Base-by-base conservation (phyloP, 371 early-diverging fungal species). In the Mucor circinelloides region DNA sequence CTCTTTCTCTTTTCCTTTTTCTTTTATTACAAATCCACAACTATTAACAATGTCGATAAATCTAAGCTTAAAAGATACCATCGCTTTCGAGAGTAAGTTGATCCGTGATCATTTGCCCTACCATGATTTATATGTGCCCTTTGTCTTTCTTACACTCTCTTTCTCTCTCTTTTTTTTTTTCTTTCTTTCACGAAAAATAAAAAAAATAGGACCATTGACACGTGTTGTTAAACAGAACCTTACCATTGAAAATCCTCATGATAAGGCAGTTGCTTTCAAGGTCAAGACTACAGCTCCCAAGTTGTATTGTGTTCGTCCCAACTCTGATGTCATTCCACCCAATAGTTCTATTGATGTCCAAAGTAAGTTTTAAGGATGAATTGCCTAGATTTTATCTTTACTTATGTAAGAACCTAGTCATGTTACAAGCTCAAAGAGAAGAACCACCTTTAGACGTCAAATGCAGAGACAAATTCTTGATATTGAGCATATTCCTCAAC, bases 221-320 rank as follows among this genome's bases (percentile, higher is more conserved):
- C 67, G 75, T 27, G 81, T 86, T 60, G 83, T 85, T 31, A 84
- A 84, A 55, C 79, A 78, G 64, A 68, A 69, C 17, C 71, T 94
- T 48, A 55, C 60, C 1, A 78, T 94, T 57, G 71, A 64, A 5
- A 94, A 94, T 79, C 72, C 80, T 28, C 77, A 81, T 66, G 77
- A 80, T 58, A 74, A 81, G 27, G 77, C 88, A 7, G 72, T 90
- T 38, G 90, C 91, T 42, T 97, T 93, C 82, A 96, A 97, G 75
- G 90, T 97, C 68, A 95, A 95, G 71, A 97, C 97, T 3, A 97
- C 97, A 0, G 94, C 95, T 2, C 97, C 97, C 21, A 93, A 93
- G 77, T 87, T 92, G 62, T 97, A 95, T 75, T 93, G 92, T 71
- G 93, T 97, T 40, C 89, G 94, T 34, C 96, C 97, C 31, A 97